Evolutionary conservation across 768 basidiomycete genomes (phyloP).

Genomic region (Xerocomellus intermedius): DNA sequence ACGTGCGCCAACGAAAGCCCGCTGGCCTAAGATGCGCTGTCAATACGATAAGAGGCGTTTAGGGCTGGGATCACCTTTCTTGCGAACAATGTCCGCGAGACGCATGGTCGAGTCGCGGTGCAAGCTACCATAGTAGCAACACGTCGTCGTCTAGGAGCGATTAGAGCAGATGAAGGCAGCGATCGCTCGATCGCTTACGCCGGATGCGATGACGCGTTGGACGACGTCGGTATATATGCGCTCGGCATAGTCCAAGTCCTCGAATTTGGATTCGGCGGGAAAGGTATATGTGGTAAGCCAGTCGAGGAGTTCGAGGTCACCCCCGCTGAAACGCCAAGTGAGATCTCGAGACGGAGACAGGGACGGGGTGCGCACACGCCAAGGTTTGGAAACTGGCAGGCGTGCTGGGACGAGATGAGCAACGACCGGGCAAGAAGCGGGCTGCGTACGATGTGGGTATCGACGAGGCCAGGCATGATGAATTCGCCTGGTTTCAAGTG

Average conservation of each 20-base stretch:
- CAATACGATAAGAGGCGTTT: background rate
- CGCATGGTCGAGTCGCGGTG: constrained; percentile 80
- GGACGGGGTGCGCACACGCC: constrained; percentile 28
- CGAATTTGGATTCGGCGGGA: constrained; percentile 79
- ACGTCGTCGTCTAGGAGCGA: constrained; percentile 74
- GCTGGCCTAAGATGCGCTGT: constrained; percentile 53
- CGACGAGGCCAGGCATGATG: constrained; percentile 84
- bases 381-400: constrained; percentile 44
- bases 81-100: constrained; percentile 72
- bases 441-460: constrained; percentile 81
- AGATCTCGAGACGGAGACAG: background rate
- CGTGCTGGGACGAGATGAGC: constrained; percentile 27
- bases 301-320: constrained; percentile 82
- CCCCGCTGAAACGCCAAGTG: constrained; percentile 51
- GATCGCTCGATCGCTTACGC: constrained; percentile 50
- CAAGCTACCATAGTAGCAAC: constrained; percentile 85
- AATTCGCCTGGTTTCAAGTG: constrained; percentile 57
- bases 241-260: constrained; percentile 65
- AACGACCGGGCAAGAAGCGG: background rate
- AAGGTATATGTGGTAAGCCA: constrained; percentile 88
- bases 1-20: constrained; percentile 82
- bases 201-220: constrained; percentile 63
- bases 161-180: constrained; percentile 3
- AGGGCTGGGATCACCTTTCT: constrained; percentile 44
- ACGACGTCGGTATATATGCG: constrained; percentile 72